A percentile compares a stretch with the other conserved stretches of the same genome.
These are phyloP conservation scores for Dimocarpus longan DNA, from an alignment of 345 rosid genomes.

Conservation along the genomic window DNA sequence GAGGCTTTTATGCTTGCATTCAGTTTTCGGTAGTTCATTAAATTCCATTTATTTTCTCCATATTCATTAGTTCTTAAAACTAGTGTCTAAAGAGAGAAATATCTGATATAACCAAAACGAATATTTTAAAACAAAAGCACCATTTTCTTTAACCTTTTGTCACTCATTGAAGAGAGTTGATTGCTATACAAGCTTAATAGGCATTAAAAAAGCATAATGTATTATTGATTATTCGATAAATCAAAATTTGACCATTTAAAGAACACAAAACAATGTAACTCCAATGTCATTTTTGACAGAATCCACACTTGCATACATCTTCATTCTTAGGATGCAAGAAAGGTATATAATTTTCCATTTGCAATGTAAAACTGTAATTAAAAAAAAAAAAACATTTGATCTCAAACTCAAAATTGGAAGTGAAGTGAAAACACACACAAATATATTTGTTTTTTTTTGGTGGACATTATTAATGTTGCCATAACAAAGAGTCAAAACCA, in stretches of 20 bases:
- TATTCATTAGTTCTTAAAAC: neutral
- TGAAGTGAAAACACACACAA: neutral
- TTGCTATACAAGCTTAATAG: neutral
- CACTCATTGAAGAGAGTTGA: neutral
- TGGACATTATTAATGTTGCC: constrained; percentile 41
- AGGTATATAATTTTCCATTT: neutral
- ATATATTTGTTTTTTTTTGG: neutral
- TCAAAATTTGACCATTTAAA: neutral
- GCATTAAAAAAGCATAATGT: neutral
- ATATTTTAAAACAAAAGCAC: neutral
- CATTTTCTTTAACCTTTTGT: neutral
- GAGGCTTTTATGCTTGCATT: neutral
- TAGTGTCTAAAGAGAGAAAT: neutral
- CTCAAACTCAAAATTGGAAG: neutral
- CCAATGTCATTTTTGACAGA: neutral
- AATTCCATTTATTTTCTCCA: neutral
- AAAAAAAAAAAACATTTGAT: neutral
- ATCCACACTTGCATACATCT: neutral
- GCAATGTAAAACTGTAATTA: neutral
- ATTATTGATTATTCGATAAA: neutral
- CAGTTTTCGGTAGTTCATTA: neutral
- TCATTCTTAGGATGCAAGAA: neutral
- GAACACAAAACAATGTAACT: neutral
- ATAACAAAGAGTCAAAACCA: constrained; percentile 43
- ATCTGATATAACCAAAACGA: neutral